Conservation (phyloP, 169 alveolate species). For the Eimeria mitis region DNA sequence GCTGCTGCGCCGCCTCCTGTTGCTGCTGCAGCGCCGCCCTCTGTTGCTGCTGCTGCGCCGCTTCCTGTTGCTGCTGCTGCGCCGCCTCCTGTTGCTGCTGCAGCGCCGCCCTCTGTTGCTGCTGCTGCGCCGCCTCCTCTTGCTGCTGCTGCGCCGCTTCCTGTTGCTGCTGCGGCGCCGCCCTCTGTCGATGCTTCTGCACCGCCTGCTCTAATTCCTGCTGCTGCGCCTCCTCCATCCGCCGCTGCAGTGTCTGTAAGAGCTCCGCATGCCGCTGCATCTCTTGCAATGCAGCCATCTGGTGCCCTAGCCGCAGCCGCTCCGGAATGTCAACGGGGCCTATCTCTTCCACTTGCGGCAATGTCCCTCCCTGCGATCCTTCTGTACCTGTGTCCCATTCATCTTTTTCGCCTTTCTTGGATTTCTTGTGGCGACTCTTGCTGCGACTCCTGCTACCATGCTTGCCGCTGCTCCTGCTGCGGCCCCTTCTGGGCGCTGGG, state of each 20-base stretch:
- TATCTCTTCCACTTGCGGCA: too few species aligned
- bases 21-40: not conserved
- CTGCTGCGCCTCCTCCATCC: not conserved
- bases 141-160: not conserved
- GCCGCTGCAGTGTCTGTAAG: not conserved
- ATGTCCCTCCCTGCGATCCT: too few species aligned
- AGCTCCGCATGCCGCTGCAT: too few species aligned
- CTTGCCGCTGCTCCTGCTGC: constrained; percentile 23
- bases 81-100: not conserved
- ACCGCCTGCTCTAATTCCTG: not conserved
- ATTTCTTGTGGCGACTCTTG: too few species aligned
- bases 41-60: not conserved
- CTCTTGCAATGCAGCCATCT: too few species aligned
- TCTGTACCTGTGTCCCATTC: too few species aligned
- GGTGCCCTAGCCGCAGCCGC: too few species aligned
- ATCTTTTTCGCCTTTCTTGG: too few species aligned
- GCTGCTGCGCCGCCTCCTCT: not conserved
- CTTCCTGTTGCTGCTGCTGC: not conserved
- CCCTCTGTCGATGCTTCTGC: too few species aligned
- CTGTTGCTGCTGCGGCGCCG: not conserved
- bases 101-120: not conserved
- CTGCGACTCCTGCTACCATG: constrained; percentile 1
- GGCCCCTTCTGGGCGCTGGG: not conserved
- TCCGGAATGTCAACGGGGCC: too few species aligned
- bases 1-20: not conserved